Conservation (phyloP, 2,329 filamentous ascomycete species). For the Tolypocladium guangdongense region DNA sequence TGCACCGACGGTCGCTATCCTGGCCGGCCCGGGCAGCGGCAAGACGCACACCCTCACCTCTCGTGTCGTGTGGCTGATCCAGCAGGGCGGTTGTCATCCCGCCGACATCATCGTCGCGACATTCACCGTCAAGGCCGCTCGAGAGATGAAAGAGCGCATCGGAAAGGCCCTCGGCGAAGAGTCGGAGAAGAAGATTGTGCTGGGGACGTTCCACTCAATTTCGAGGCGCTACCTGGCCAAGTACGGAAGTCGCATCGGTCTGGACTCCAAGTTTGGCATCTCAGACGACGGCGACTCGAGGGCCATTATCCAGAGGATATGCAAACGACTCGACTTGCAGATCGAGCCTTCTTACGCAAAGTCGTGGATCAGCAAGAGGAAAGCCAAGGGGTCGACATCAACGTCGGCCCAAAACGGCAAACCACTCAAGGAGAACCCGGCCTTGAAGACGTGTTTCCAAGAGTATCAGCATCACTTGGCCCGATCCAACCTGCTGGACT, state of each 20-base stretch:
- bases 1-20: conserved; percentile 49
- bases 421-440: conserved; percentile 31
- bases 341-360: conserved; percentile 63
- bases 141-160: conserved; percentile 86
- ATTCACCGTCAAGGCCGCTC: conserved; percentile 91
- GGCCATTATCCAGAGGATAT: conserved; percentile 70
- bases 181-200: conserved; percentile 62
- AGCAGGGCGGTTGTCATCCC: conserved; percentile 59
- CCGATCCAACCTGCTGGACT: conserved; percentile 77
- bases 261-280: conserved; percentile 79
- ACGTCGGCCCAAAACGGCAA: conserved; percentile 26
- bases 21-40: conserved; percentile 61
- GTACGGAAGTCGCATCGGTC: conserved; percentile 76
- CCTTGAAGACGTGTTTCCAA: conserved; percentile 56
- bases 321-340: conserved; percentile 58
- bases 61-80: conserved; percentile 79
- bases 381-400: conserved; percentile 42
- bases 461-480: conserved; percentile 71
- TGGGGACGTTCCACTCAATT: conserved; percentile 94
- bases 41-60: conserved; percentile 95
- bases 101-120: conserved; percentile 90
- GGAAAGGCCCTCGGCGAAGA: conserved; percentile 69
- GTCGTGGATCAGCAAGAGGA: conserved; percentile 63
- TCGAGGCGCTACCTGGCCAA: conserved; percentile 70
- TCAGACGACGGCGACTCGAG: conserved; percentile 74